Evolutionary conservation across 2,329 filamentous ascomycete species (phyloP), one percentile per base, ranked within the genome.

Genomic region (Aspergillus ruber): DNA sequence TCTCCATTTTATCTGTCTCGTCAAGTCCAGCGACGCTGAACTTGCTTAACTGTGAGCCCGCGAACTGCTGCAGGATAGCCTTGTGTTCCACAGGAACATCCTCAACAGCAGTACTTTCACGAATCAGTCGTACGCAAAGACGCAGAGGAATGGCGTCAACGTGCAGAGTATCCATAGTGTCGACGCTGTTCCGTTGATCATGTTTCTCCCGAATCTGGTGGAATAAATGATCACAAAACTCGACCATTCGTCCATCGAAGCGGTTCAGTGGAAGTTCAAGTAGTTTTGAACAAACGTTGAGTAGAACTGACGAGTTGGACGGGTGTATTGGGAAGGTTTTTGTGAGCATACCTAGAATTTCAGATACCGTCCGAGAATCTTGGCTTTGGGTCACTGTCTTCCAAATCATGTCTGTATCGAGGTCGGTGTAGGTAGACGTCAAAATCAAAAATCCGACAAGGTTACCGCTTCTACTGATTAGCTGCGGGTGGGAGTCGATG

Each of bases 401-500:
- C 91, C 91, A 97, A 51, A 96, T 80, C 13, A 81, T 77, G 60
- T 95, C 86, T 1, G 87, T 87, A 60, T 94, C 85, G 17, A 77
- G 69, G 29, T 82, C 67, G 0, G 79, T 81, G 66, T 91, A 95
- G 12, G 82, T 84, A 46, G 78, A 77, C 0, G 88, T 93, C 12
- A 93, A 86, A 18, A 89, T 80, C 44, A 97, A 74, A 60, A 97
- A 97, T 1, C 88, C 88, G 42, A 96, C 76, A 45, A 97, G 86
- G 53, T 95, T 95, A 36, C 79, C 78, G 59, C 88, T 88, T 56
- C 90, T 83, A 32, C 79, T 77, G 17, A 94, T 93, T 45, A 97
- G 82, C 61, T 95, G 90, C 1, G 90, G 89, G 61, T 97, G 93
- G 27, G 91, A 96, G 47, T 90, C 90, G 12, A 91, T 83, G 2